Percentiles rank a stretch among this genome's conserved stretches.
Conservation (phyloP, 495 filamentous ascomycete genomes). For the Penicillium soppii region DNA sequence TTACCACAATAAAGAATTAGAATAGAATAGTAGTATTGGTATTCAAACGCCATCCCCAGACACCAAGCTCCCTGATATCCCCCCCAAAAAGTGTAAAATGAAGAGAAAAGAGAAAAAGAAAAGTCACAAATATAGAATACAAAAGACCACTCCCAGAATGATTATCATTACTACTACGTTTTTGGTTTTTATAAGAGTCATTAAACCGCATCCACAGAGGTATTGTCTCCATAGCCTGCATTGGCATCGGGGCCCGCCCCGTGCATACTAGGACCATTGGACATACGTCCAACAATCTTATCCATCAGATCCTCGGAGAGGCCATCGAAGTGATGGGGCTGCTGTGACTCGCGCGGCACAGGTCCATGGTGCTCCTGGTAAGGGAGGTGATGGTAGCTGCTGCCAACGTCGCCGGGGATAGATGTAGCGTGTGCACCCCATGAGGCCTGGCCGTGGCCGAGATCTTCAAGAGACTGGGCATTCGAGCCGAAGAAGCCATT, state of each 20-base stretch:
- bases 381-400: conserved; percentile 35
- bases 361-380: conserved; percentile 37
- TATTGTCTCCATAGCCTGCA: conserved; percentile 31
- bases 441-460: conserved; percentile 33
- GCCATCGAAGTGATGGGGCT: conserved; percentile 35
- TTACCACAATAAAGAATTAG: neutral
- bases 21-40: neutral
- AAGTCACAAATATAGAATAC: conserved; percentile 19
- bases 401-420: conserved; percentile 32
- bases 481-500: conserved; percentile 34
- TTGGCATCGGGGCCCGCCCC: conserved; percentile 38
- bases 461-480: conserved; percentile 38
- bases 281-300: conserved; percentile 41
- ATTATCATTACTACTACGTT: conserved; percentile 32
- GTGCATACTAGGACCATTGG: conserved; percentile 37
- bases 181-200: conserved; percentile 6
- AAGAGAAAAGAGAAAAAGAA: conserved; percentile 3
- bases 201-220: conserved; percentile 37
- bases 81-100: conserved; percentile 2
- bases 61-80: conserved; percentile 1
- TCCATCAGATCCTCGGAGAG: conserved; percentile 45
- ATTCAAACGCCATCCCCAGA: neutral
- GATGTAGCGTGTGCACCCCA: conserved; percentile 38
- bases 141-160: conserved; percentile 22
- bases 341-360: conserved; percentile 38